phyloP scores from a whole-genome alignment of 306 rosid genomes.

The Myrica gale region DNA sequence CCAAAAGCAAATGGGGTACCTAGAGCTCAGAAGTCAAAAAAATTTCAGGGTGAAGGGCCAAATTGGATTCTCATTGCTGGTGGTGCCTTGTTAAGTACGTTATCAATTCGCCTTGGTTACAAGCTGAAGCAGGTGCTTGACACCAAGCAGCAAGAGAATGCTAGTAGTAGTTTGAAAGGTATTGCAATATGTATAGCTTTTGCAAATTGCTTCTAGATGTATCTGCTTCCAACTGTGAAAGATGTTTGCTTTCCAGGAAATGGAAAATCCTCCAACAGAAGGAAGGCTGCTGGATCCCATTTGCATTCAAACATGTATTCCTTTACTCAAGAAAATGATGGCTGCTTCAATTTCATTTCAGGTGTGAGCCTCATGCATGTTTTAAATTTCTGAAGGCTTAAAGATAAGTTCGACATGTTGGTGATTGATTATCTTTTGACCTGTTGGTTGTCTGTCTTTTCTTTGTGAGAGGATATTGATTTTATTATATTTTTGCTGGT shows the following conservation, averaged over 20 bases:
- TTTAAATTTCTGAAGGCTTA: conserved; percentile 11
- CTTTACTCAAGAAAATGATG: conserved; percentile 54
- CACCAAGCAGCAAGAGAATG: conserved; percentile 55
- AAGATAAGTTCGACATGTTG: conserved; percentile 1
- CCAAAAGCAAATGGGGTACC: conserved; percentile 51
- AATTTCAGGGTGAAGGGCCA: conserved; percentile 57
- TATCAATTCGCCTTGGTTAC: conserved; percentile 83
- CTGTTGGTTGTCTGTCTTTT: conserved; percentile 7
- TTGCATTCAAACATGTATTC: conserved; percentile 60
- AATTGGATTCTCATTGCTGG: conserved; percentile 91
- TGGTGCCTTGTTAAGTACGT: conserved; percentile 78
- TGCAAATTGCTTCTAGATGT: conserved; percentile 13
- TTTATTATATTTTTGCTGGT: neutral
- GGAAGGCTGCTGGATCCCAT: conserved; percentile 51
- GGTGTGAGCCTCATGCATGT: conserved; percentile 44
- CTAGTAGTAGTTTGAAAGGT: conserved; percentile 37
- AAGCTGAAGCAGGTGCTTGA: conserved; percentile 83
- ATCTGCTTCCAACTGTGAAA: conserved; percentile 27
- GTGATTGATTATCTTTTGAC: conserved; percentile 1
- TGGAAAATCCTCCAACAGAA: conserved; percentile 49
- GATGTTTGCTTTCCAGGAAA: conserved; percentile 45
- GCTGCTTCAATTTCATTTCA: conserved; percentile 63
- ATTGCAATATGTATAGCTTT: neutral
- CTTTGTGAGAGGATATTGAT: conserved; percentile 1
- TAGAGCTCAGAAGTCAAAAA: conserved; percentile 51